Percentiles rank a stretch among this genome's conserved stretches.
phyloP scores from a whole-genome alignment of 148 eudicot genomes.

The Amaranthus hypochondriacus region DNA sequence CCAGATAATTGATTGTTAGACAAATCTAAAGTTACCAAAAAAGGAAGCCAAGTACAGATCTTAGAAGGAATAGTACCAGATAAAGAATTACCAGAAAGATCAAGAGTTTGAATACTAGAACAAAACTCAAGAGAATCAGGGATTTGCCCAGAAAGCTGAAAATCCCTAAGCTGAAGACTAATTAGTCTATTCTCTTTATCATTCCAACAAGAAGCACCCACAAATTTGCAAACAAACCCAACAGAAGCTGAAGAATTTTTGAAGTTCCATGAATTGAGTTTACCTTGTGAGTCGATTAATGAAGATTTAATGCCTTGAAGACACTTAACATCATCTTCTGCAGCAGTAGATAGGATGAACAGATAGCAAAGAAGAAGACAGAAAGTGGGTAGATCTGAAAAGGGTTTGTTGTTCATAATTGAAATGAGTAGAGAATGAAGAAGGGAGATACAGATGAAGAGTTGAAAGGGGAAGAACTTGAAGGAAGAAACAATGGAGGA shows the following conservation, averaged over 20 bases:
- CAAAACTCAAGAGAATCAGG: conserved; percentile 54
- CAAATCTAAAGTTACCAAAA: conserved; percentile 57
- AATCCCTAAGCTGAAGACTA: conserved; percentile 36
- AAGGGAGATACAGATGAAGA: background rate
- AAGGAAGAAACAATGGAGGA: background rate
- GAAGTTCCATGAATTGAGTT: conserved; percentile 53
- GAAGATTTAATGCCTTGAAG: conserved; percentile 42
- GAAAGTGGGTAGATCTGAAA: conserved; percentile 18
- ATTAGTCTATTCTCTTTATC: conserved; percentile 58
- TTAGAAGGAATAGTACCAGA: conserved; percentile 51
- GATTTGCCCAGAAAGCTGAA: conserved; percentile 45
- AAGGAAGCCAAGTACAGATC: conserved; percentile 71
- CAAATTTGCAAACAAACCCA: conserved; percentile 52
- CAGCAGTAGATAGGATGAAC: background rate
- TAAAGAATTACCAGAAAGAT: conserved; percentile 64
- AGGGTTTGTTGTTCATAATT: conserved; percentile 6
- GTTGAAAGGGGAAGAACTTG: too few species aligned
- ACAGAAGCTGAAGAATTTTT: conserved; percentile 34
- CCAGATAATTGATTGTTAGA: conserved; percentile 57
- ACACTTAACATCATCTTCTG: conserved; percentile 65
- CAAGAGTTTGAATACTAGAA: conserved; percentile 44
- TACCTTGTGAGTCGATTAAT: conserved; percentile 34
- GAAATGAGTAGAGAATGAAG: background rate
- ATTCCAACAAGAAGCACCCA: conserved; percentile 75
- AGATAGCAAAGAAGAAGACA: background rate